A percentile compares a stretch with the other conserved stretches of the same genome.
phyloP scores from a whole-genome alignment of 768 basidiomycete genomes.

The Russula virescens region DNA sequence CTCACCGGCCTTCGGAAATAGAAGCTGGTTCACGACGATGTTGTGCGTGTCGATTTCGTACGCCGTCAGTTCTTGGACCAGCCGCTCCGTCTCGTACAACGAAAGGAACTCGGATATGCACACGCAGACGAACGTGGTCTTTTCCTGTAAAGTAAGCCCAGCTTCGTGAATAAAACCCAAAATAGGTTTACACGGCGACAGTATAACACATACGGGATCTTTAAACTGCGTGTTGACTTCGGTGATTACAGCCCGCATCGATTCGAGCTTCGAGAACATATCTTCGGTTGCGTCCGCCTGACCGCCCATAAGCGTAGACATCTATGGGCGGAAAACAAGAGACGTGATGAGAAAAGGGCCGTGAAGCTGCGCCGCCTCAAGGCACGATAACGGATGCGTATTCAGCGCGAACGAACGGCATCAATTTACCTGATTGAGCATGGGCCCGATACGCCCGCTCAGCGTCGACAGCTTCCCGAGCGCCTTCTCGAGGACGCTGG shows the following conservation, averaged over 20 bases:
- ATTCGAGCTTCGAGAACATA: constrained; percentile 97
- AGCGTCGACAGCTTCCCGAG: constrained; percentile 89
- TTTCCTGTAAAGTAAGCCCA: constrained; percentile 62
- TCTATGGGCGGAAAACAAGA: constrained; percentile 39
- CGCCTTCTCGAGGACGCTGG: constrained; percentile 94
- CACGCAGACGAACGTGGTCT: constrained; percentile 98
- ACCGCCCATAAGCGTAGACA: constrained; percentile 96
- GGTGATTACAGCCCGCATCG: constrained; percentile 94
- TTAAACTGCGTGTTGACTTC: constrained; percentile 99
- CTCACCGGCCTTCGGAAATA: constrained; percentile 88
- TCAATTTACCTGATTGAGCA: constrained; percentile 72
- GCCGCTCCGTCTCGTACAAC: constrained; percentile 95
- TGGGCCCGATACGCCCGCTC: constrained; percentile 93
- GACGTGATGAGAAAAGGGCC: neutral
- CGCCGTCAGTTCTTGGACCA: constrained; percentile 91
- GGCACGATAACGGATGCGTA: neutral
- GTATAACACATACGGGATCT: constrained; percentile 72
- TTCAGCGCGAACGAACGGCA: neutral
- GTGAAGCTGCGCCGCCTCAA: neutral
- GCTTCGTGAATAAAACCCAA: neutral
- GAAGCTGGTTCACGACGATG: constrained; percentile 95
- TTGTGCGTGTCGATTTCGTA: constrained; percentile 98
- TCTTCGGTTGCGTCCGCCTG: constrained; percentile 89
- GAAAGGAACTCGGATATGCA: constrained; percentile 99
- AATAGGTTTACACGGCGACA: neutral